Conservation (phyloP, 371 early-diverging fungal species). For the Lichtheimia ramosa region DNA sequence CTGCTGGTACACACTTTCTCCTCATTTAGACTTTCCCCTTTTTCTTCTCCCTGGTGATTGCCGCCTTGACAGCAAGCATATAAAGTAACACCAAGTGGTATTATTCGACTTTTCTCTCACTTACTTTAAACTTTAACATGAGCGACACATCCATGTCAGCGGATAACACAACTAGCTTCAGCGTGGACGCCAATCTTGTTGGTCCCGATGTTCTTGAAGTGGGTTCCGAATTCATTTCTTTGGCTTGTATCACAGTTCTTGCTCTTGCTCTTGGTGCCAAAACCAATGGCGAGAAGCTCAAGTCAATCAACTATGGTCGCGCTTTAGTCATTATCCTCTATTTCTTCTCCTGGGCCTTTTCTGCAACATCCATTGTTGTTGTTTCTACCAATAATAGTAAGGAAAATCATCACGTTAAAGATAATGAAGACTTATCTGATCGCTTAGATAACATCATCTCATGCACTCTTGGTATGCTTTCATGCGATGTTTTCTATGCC, state of each 20-base stretch:
- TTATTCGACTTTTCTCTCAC: too few species aligned
- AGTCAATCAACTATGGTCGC: constrained; percentile 40
- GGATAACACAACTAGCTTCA: neutral
- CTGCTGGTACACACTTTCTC: too few species aligned
- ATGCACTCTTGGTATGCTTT: constrained; percentile 45
- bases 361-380: constrained; percentile 31
- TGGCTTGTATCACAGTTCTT: constrained; percentile 40
- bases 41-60: too few species aligned
- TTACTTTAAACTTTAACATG: too few species aligned
- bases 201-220: constrained; percentile 40
- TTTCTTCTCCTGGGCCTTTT: constrained; percentile 43
- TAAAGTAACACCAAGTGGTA: too few species aligned
- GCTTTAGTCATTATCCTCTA: constrained; percentile 41
- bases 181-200: neutral
- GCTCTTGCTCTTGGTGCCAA: constrained; percentile 40
- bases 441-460: constrained; percentile 37
- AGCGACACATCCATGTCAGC: too few species aligned
- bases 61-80: too few species aligned
- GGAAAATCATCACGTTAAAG: neutral
- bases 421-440: neutral
- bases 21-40: too few species aligned
- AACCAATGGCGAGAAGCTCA: constrained; percentile 33
- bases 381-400: constrained; percentile 50
- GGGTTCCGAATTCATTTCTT: constrained; percentile 36
- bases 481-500: constrained; percentile 49